Base-by-base conservation (phyloP, 2,329 filamentous ascomycete species). In the Sarocladiaceae sp. region DNA sequence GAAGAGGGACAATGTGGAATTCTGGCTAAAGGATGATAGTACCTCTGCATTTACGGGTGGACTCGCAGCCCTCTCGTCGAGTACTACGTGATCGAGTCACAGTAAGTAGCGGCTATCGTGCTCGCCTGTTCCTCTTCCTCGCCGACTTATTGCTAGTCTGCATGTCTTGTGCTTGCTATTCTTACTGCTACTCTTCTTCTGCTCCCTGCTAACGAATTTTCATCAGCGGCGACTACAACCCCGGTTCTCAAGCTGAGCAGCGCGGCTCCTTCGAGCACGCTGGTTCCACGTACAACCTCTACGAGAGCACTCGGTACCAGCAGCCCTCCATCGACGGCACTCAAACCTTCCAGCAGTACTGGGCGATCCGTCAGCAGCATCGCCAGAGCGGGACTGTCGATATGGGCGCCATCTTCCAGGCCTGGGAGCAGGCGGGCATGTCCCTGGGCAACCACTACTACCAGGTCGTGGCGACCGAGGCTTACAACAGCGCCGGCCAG, bases 401-500 rank as follows among this genome's bases (percentile, higher is more conserved):
- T 23, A 64, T 63, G 6, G 58, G 55, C 26, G 69, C 64, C 48
- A 69, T 75, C 55, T 74, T 76, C 51, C 60, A 68, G 50, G 70
- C 70, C 7, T 76, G 73, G 73, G 57, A 55, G 23, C 58, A 60
- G 46, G 51, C 55, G 16, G 69, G 70, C 12, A 58, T 72, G 58
- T 62, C 56, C 32, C 51, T 74, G n/a, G 72, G 71, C 1, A 61
- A 55, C 40, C 64, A 66, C 49, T 60, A 73, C 55, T 75, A 74
- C 57, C 64, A 68, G 64, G 72, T 75, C 48, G 55, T 73, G 9
- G 70, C 70, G 12, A 70, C 67, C 3, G 71, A 74, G 55, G 70
- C 68, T 5, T 72, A 73, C 56, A 58, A 64, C 45, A 70, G 67
- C 57, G 63, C 58, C 44, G 70, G 70, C 10, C 59, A 54, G 43